phyloP scores from a whole-genome alignment of 495 filamentous ascomycete genomes.

The Neurospora sp. region DNA sequence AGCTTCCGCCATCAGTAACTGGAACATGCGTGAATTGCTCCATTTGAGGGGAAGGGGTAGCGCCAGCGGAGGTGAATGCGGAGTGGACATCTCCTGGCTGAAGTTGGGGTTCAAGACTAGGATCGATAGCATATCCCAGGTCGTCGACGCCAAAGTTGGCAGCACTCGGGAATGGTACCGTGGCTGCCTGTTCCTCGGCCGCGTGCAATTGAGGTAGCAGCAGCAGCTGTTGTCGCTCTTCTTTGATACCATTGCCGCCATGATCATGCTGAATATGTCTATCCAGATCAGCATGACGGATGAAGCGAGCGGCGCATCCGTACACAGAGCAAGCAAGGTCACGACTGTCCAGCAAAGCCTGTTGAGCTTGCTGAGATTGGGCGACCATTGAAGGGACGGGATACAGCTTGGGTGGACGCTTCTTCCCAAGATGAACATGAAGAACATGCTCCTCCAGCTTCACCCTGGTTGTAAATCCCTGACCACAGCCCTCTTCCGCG shows the following conservation, averaged over 20 bases:
- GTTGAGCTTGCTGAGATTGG: not conserved
- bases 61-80: not conserved
- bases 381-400: conserved; percentile 16
- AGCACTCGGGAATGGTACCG: not conserved
- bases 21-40: not conserved
- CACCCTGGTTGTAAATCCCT: conserved; percentile 57
- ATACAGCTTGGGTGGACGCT: conserved; percentile 29
- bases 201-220: not conserved
- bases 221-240: conserved; percentile 5
- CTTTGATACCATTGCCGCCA: conserved; percentile 9
- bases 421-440: conserved; percentile 57
- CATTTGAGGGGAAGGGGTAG: not conserved
- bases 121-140: not conserved
- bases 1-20: not conserved
- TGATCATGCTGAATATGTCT: conserved; percentile 45
- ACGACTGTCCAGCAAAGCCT: conserved; percentile 42
- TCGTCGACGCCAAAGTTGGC: not conserved
- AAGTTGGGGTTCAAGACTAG: not conserved
- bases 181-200: not conserved
- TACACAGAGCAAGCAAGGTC: conserved; percentile 45
- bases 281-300: conserved; percentile 56
- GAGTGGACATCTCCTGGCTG: not conserved
- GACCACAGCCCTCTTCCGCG: conserved; percentile 52
- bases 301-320: conserved; percentile 50
- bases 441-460: conserved; percentile 74